A percentile compares a stretch with the other conserved stretches of the same genome.
Evolutionary conservation across 2,329 filamentous ascomycete species (phyloP).

Genomic region (Sporothrix brunneoviolacea): DNA sequence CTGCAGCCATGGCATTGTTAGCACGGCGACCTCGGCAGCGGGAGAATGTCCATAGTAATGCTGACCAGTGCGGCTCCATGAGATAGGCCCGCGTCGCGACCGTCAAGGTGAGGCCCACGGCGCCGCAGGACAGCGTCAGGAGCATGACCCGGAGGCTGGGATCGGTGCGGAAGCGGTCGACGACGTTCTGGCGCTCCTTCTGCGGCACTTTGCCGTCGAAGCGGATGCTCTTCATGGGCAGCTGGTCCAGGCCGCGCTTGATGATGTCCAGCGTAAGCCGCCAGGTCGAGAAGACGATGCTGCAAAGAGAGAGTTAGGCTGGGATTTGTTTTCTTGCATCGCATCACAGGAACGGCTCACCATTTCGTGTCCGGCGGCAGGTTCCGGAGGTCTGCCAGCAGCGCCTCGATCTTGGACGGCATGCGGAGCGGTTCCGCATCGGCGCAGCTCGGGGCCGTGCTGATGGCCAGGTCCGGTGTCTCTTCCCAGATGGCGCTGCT

Average conservation of each 20-base stretch:
- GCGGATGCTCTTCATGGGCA: conserved; percentile 30
- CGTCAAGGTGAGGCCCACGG: conserved; percentile 43
- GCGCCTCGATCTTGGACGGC: conserved; percentile 29
- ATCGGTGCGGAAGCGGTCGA: conserved; percentile 35
- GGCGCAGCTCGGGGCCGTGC: no score
- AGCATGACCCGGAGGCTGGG: conserved; percentile 36
- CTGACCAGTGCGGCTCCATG: conserved; percentile 44
- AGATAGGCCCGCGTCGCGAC: conserved; percentile 41
- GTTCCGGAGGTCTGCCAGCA: conserved; percentile 27
- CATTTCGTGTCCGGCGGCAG: conserved; percentile 18
- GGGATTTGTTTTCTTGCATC: no score
- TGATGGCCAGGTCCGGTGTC: neutral
- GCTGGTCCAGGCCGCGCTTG: conserved; percentile 31
- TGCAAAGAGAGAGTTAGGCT: conserved; percentile 18
- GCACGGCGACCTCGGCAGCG: neutral
- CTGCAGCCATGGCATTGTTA: conserved; percentile 9
- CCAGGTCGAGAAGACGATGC: conserved; percentile 48
- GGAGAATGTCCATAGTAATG: neutral
- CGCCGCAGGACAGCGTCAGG: conserved; percentile 44
- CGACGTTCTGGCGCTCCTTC: conserved; percentile 32
- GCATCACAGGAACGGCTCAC: no score
- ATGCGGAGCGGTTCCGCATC: neutral
- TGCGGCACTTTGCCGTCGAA: conserved; percentile 42
- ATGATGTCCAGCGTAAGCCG: conserved; percentile 41
- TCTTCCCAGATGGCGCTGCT: conserved; percentile 22